Conservation (phyloP, 495 filamentous ascomycete species). For the Neurospora tetrasperma region DNA sequence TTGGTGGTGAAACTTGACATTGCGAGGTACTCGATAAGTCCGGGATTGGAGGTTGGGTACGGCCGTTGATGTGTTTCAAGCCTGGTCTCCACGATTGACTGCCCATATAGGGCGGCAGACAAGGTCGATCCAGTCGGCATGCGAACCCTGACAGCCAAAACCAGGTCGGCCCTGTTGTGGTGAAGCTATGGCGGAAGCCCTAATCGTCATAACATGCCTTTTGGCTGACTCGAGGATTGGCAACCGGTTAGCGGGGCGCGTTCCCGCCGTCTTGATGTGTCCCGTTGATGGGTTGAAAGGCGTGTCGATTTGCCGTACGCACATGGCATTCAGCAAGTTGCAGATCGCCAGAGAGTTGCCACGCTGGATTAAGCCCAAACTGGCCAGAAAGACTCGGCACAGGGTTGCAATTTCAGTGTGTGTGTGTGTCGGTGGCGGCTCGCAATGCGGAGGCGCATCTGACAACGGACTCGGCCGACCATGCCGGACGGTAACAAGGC, state of each 20-base stretch:
- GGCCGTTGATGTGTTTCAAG: slow-evolving; percentile 5
- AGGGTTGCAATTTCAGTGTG: neutral
- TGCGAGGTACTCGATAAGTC: neutral
- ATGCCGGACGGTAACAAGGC: neutral
- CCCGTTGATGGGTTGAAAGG: neutral
- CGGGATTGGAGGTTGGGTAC: slow-evolving; percentile 1
- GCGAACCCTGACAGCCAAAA: slow-evolving; percentile 3
- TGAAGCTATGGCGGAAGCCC: slow-evolving; percentile 9
- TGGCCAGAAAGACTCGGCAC: neutral
- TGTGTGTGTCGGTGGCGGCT: neutral
- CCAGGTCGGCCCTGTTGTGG: slow-evolving; percentile 6
- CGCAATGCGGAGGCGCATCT: neutral
- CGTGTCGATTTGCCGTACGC: neutral
- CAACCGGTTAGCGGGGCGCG: neutral
- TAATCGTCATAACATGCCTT: neutral
- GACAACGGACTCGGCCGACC: neutral
- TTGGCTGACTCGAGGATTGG: neutral
- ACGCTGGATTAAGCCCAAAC: neutral
- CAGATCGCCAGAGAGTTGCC: neutral
- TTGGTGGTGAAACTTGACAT: slow-evolving; percentile 3
- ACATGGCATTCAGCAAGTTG: neutral
- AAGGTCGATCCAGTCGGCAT: slow-evolving; percentile 2
- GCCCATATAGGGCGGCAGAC: neutral
- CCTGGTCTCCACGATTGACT: neutral
- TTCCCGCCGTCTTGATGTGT: neutral